phyloP scores from a whole-genome alignment of 169 alveolate genomes.

The Theileria annulata region DNA sequence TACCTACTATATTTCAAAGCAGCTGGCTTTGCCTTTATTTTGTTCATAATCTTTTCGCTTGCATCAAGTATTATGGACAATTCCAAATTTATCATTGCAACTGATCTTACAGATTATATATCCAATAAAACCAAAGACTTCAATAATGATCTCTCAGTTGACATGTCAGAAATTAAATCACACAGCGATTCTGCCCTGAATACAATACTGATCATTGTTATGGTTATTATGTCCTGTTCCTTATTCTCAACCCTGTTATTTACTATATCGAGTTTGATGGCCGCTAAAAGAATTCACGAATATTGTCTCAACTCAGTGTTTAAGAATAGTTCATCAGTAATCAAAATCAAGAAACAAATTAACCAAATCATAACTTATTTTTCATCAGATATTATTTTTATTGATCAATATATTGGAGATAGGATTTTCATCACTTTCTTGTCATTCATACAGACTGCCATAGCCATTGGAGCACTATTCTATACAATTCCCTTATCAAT shows the following conservation, averaged over 20 bases:
- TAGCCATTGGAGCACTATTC: conserved; percentile 23
- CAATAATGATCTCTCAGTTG: not conserved
- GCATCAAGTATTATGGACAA: not conserved
- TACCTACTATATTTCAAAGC: not conserved
- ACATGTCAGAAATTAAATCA: conserved; percentile 3
- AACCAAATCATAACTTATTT: conserved; percentile 28
- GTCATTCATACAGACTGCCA: not conserved
- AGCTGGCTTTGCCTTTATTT: not conserved
- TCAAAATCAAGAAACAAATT: conserved; percentile 11
- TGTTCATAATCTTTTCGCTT: too few species aligned
- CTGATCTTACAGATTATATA: not conserved
- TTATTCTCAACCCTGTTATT: not conserved
- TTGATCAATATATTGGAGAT: conserved; percentile 30
- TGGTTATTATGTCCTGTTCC: not conserved
- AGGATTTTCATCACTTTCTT: conserved; percentile 10
- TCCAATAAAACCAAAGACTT: not conserved
- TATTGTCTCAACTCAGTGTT: conserved; percentile 35
- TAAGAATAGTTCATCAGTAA: conserved; percentile 2
- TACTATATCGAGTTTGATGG: conserved; percentile 1
- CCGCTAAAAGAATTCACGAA: conserved; percentile 31
- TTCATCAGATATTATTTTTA: conserved; percentile 16
- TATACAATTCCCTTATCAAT: too few species aligned
- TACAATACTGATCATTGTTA: not conserved
- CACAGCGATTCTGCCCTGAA: not conserved
- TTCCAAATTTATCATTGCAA: not conserved